Conservation (phyloP, 1,139 yeast species). For the Debaryomycetaceae sp. region DNA sequence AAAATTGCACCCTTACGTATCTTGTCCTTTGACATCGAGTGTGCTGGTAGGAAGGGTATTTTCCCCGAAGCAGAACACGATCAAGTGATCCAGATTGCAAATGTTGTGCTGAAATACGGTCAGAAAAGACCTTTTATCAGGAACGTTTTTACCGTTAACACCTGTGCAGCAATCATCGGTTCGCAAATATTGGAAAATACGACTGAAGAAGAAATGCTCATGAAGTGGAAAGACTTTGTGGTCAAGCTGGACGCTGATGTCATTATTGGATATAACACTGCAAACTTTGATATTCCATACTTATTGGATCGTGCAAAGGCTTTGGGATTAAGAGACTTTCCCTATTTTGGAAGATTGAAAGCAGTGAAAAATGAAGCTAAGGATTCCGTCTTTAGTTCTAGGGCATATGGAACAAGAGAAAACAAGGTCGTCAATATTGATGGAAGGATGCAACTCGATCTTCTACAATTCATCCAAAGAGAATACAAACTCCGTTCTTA, state of each 20-base stretch:
- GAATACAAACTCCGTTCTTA: slow-evolving; percentile 94
- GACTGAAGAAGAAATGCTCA: slow-evolving; percentile 77
- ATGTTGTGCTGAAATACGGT: slow-evolving; percentile 83
- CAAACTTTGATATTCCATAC: slow-evolving; percentile 95
- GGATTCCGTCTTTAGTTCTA: slow-evolving; percentile 83
- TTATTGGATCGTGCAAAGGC: slow-evolving; percentile 83
- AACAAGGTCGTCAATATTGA: slow-evolving; percentile 89
- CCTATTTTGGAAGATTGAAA: slow-evolving; percentile 79
- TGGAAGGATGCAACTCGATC: slow-evolving; percentile 93
- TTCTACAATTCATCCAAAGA: slow-evolving; percentile 88
- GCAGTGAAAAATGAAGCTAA: slow-evolving; percentile 70
- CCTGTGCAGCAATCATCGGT: slow-evolving; percentile 92
- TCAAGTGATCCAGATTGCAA: slow-evolving; percentile 95
- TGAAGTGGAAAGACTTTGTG: slow-evolving; percentile 82
- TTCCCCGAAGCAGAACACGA: slow-evolving; percentile 95
- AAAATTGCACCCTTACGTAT: slow-evolving; percentile 92
- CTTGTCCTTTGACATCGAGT: slow-evolving; percentile 93
- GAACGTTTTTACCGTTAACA: slow-evolving; percentile 88
- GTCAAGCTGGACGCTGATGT: slow-evolving; percentile 90
- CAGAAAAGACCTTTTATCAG: slow-evolving; percentile 81
- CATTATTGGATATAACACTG: slow-evolving; percentile 90
- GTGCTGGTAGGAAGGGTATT: slow-evolving; percentile 96
- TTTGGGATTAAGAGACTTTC: slow-evolving; percentile 63
- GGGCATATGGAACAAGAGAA: slow-evolving; percentile 96
- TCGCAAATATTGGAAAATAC: slow-evolving; percentile 78